Conservation (phyloP, 129 eudicot species). For the Erigeron canadensis region DNA sequence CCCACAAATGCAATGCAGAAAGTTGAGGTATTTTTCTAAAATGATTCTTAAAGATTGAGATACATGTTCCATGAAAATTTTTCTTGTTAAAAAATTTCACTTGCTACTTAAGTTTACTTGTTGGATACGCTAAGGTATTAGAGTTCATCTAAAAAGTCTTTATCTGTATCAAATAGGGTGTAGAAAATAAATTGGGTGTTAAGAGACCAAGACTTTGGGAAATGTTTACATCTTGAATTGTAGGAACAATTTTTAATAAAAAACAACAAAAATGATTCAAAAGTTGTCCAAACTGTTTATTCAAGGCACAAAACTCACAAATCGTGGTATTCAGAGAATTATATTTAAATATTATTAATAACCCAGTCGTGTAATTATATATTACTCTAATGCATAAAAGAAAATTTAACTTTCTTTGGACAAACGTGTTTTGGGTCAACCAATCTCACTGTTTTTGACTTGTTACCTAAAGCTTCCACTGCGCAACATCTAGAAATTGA, state of each 20-base stretch:
- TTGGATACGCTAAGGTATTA: too few species aligned
- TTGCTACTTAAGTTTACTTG: too few species aligned
- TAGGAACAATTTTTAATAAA: too few species aligned
- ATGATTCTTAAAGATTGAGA: not conserved
- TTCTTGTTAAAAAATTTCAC: too few species aligned
- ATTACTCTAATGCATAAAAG: not conserved
- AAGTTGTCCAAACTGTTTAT: not conserved
- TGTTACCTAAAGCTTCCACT: not conserved
- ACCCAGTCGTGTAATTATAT: not conserved
- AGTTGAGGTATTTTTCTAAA: slow-evolving; percentile 61
- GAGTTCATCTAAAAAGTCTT: too few species aligned
- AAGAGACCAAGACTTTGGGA: too few species aligned
- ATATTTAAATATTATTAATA: not conserved
- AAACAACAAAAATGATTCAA: too few species aligned
- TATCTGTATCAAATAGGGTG: too few species aligned
- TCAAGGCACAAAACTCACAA: not conserved
- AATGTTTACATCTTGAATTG: too few species aligned
- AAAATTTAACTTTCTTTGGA: not conserved
- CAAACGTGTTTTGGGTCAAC: not conserved
- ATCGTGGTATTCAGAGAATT: not conserved
- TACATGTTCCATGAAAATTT: not conserved
- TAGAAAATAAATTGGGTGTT: too few species aligned
- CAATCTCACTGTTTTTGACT: not conserved
- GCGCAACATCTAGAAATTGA: not conserved
- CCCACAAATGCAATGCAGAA: slow-evolving; percentile 74